Base-by-base conservation (phyloP, 2,329 filamentous ascomycete species). In the Madurella mycetomatis region DNA sequence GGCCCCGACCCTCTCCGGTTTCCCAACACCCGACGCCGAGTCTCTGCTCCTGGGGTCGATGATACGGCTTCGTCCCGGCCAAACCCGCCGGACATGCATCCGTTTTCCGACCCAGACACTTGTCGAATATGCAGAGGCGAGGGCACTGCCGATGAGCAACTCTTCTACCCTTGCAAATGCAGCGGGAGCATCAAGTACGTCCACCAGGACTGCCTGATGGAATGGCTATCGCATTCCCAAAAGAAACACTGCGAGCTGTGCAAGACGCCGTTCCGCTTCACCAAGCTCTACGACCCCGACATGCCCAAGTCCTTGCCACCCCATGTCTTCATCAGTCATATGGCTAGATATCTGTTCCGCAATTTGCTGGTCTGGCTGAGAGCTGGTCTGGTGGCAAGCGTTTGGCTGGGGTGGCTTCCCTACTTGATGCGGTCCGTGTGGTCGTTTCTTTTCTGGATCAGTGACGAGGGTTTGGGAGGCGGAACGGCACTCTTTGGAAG, bases 221-320 rank as follows among this genome's bases (percentile, higher is more conserved):
- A 97, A 73, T 99, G 94, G 94, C 79, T 99, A 18, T 92, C 91
- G 47, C 95, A 99, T 72, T 97, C 94, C 1, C 92, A 99, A 70
- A 99, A 99, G 82, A 97, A 97, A 72, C 89, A 99, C 76, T 99
- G 95, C 78, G 94, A 99, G 76, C 85, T 99, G 37, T 99, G 94
- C 84, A 99, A 99, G 76, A 99, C 94, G 2, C 86, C 92, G 0
- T 99, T 97, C 68, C 88, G 91, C 57, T 99, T 99, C 76, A 99
- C 94, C 50, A 99, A 99, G 73, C 82, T 99, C 40, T 99, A 99
- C 75, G 86, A 92, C 58, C 90, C 91, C 4, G 83, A 92, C 67
- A 99, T 99, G 94, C 95, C 94, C 1, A 82, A 83, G 59, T 84
- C 82, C 12, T 80, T 99, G 13, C 94, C 95, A 0, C 80, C 86